These are phyloP conservation scores for Tillandsia leiboldiana DNA, from an alignment of 176 grass and related monocot genomes.

Conservation along the genomic window DNA sequence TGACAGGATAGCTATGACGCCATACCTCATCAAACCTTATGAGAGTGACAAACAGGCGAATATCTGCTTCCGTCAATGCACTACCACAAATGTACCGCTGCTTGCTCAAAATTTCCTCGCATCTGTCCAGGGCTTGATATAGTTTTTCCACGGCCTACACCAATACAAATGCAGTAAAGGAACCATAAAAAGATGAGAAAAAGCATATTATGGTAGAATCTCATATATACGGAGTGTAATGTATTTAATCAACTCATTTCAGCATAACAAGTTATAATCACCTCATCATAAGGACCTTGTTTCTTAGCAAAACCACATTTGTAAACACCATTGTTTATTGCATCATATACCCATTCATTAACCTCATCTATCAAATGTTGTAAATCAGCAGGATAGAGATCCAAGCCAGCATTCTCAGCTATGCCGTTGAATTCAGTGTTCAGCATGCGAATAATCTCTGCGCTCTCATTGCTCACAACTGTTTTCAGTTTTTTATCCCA, in stretches of 20 bases:
- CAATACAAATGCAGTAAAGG: constrained; percentile 1
- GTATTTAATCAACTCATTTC: not conserved
- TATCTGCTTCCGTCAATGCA: constrained; percentile 60
- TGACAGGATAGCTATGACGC: not conserved
- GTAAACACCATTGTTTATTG: constrained; percentile 89
- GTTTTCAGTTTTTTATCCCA: constrained; percentile 92
- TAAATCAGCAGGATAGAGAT: constrained; percentile 60
- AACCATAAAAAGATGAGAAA: constrained; percentile 8
- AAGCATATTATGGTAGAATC: not conserved
- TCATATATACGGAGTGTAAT: not conserved
- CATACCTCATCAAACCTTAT: constrained; percentile 98
- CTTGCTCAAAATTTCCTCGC: constrained; percentile 74
- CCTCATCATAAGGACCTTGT: constrained; percentile 84
- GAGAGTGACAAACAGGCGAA: constrained; percentile 89
- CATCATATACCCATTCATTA: constrained; percentile 56
- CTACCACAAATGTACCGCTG: constrained; percentile 76
- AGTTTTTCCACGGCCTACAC: constrained; percentile 53
- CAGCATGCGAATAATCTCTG: constrained; percentile 92
- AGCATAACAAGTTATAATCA: constrained; percentile 8
- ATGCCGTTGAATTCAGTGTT: constrained; percentile 74
- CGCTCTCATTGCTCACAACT: constrained; percentile 92
- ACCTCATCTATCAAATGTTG: constrained; percentile 40
- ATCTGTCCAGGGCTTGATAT: constrained; percentile 64
- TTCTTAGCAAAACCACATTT: constrained; percentile 94
- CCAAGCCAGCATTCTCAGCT: constrained; percentile 49